These are phyloP conservation scores for Perilla frutescens DNA, from an alignment of 257 asterid species.

Conservation along the genomic window DNA sequence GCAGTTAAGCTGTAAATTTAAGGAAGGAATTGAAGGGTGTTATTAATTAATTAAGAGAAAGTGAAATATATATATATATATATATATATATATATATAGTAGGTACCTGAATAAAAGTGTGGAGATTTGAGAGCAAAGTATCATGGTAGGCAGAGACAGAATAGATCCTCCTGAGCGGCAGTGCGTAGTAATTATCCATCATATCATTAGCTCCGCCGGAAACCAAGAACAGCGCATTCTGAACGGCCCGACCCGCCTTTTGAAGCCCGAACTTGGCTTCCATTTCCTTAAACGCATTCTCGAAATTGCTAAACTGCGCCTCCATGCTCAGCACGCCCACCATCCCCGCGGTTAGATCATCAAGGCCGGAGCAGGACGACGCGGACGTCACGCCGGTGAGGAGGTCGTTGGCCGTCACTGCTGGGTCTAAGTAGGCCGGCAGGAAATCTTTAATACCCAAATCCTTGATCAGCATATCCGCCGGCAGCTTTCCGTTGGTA, in stretches of 20 bases:
- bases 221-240: slow-evolving; percentile 33
- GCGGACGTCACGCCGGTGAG: neutral
- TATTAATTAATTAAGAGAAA: too few relatives aligned
- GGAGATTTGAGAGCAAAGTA: neutral
- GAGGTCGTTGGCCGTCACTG: neutral
- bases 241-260: slow-evolving; percentile 32
- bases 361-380: neutral
- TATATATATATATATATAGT: too few relatives aligned
- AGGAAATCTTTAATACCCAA: neutral
- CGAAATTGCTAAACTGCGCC: neutral
- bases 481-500: neutral
- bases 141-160: neutral
- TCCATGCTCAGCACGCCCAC: neutral
- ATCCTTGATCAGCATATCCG: neutral
- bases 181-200: neutral
- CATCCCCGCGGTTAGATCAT: neutral
- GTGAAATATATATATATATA: too few relatives aligned
- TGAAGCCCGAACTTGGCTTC: neutral
- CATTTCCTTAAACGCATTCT: neutral
- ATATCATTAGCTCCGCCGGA: neutral
- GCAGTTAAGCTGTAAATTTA: too few relatives aligned
- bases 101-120: neutral
- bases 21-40: too few relatives aligned
- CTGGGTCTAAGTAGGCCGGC: neutral
- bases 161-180: neutral